phyloP scores from a whole-genome alignment of 2,329 filamentous ascomycete species.

The Cladophialophora exuberans region DNA sequence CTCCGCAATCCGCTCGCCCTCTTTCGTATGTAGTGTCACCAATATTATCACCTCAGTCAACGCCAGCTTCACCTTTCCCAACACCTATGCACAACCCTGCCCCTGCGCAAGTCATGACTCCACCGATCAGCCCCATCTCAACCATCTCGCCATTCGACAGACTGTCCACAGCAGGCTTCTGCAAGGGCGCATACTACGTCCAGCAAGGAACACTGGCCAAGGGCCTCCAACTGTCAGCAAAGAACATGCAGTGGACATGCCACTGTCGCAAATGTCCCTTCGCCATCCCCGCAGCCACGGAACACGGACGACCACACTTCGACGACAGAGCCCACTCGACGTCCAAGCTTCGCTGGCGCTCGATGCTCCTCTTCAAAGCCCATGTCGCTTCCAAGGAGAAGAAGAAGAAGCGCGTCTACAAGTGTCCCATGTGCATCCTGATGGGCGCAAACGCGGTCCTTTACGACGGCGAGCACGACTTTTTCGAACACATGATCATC shows the following conservation, averaged over 20 bases:
- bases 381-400: constrained; percentile 16
- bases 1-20: constrained; percentile 3
- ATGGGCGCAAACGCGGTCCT: constrained; percentile 2
- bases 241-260: constrained; percentile 23
- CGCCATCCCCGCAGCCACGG: constrained; percentile 19
- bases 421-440: constrained; percentile 21
- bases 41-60: constrained; percentile 1
- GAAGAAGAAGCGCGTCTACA: constrained; percentile 17
- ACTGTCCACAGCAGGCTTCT: constrained; percentile 19
- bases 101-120: constrained; percentile 14
- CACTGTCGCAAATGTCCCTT: constrained; percentile 24
- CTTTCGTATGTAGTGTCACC: constrained; percentile 9
- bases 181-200: constrained; percentile 21
- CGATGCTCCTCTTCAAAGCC: constrained; percentile 24
- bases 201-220: constrained; percentile 20
- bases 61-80: constrained; percentile 9
- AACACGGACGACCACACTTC: constrained; percentile 20
- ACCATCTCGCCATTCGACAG: constrained; percentile 8
- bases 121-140: constrained; percentile 22
- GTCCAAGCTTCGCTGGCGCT: constrained; percentile 17
- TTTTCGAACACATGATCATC: constrained; percentile 21
- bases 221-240: constrained; percentile 17
- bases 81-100: constrained; percentile 9
- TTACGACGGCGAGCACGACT: constrained; percentile 16
- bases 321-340: constrained; percentile 19